Base-by-base conservation (phyloP, 192 early-diverging fungal genomes). In the Lobosporangium transversale region DNA sequence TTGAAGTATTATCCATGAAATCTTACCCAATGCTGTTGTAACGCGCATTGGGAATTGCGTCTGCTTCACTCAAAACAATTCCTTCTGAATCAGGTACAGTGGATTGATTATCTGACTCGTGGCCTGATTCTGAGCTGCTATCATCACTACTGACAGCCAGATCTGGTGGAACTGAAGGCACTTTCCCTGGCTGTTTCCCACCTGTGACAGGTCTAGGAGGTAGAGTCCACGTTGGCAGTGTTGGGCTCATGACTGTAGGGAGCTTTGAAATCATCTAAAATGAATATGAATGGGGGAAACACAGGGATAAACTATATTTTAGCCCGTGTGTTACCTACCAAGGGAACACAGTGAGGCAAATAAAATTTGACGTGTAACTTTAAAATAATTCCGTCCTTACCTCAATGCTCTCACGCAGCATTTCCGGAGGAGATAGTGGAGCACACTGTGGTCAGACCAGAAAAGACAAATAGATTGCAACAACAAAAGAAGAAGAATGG, bases 171-270 rank as follows among this genome's bases (percentile, higher is more conserved):
- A 54, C 62, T 26, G 51, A 40, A 7, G 62, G 62, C 40, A 65
- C 42, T 55, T 65, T 65, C 20, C 62, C 62, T 44, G 62, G 62
- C 42, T 65, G 62, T 27, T 65, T 65, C 15, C 62, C 62, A 20
- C 62, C 62, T 33, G 53, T 65, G 3, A 65, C 30, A 5, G 62
- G 62, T 30, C 62, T 53, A 3, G 62, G 15, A 31, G 62, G 42
- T 31, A 47, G 1, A 2, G 51, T 20, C 62, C 62, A 65, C 32
- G 23, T 15, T 40, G 62, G 62, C 8, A 65, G 33, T 12, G 51
- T 65, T 23, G 62, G 62, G 42, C 62, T 65, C 27, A 47, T 55
- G n/a, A 45, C 21, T 7, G 32, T 15, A 18, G 62, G 62, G 27
- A 65, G 27, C 48, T 65, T 55, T 31, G 21, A 14, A 23, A 65